A percentile compares a stretch with the other conserved stretches of the same genome.
Evolutionary conservation across 495 filamentous ascomycete species (phyloP).

Genomic region (Rostrohypoxylon terebratum): DNA sequence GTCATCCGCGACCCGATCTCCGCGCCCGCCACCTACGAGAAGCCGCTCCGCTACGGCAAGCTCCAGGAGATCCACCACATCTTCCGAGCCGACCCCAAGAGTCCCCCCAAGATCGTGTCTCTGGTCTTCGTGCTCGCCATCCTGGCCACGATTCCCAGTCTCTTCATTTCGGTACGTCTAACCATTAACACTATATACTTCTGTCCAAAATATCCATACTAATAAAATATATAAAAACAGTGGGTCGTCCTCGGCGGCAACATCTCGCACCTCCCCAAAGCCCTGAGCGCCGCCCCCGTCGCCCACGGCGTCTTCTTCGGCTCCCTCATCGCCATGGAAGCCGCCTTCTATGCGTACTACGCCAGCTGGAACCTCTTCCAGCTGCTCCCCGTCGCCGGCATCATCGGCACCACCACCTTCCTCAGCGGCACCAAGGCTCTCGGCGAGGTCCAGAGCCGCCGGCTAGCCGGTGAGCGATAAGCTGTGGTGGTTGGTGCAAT

Average conservation of each 20-base stretch:
- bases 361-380: conserved; percentile 94
- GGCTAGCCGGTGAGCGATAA: conserved; percentile 81
- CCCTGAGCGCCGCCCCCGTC: conserved; percentile 77
- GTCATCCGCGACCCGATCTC: conserved; percentile 67
- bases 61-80: conserved; percentile 88
- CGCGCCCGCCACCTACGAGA: conserved; percentile 70
- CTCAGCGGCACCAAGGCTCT: conserved; percentile 92
- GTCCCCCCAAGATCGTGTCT: conserved; percentile 84
- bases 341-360: conserved; percentile 95
- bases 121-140: conserved; percentile 80
- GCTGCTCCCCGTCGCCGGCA: conserved; percentile 76
- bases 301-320: conserved; percentile 85
- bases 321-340: conserved; percentile 87
- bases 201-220: conserved; percentile 8
- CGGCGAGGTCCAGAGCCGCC: conserved; percentile 88
- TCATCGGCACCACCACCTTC: conserved; percentile 77
- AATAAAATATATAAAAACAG: conserved; percentile 52
- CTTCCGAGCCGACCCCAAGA: conserved; percentile 82
- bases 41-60: conserved; percentile 82
- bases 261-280: conserved; percentile 78
- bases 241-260: conserved; percentile 90
- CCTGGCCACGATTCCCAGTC: conserved; percentile 73
- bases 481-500: background rate
- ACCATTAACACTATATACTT: background rate
- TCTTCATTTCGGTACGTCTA: conserved; percentile 75